Evolutionary conservation across 2,329 filamentous ascomycete species (phyloP).

Genomic region (Penicillium decumbens): DNA sequence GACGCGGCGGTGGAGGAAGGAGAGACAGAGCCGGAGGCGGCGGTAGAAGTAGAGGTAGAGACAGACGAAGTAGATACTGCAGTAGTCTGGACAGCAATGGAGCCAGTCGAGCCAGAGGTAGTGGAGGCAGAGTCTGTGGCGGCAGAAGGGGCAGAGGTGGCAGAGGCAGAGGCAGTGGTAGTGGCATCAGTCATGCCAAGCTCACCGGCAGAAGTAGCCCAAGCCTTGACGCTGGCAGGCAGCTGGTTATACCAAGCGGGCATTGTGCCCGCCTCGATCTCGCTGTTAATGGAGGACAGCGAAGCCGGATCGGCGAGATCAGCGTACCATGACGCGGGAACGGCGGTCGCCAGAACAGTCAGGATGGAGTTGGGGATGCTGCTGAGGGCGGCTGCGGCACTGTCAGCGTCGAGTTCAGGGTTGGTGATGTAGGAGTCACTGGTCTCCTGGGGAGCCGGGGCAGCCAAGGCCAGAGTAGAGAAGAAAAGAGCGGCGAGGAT

Average conservation of each 20-base stretch:
- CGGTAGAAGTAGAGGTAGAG: neutral
- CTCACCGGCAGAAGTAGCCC: conserved; percentile 11
- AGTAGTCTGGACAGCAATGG: conserved; percentile 1
- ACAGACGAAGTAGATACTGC: neutral
- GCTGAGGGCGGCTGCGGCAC: neutral
- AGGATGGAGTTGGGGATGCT: conserved; percentile 21
- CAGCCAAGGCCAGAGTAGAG: conserved; percentile 21
- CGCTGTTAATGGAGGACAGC: conserved; percentile 15
- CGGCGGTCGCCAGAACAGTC: conserved; percentile 23
- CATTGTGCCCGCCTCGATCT: conserved; percentile 18
- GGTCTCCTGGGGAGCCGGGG: conserved; percentile 8
- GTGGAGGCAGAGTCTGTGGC: neutral
- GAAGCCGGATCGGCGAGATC: conserved; percentile 16
- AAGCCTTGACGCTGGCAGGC: conserved; percentile 24
- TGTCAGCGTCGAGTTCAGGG: neutral
- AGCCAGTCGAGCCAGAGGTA: neutral
- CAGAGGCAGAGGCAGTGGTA: neutral
- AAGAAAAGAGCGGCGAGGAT: conserved; percentile 20
- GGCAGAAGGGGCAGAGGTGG: neutral
- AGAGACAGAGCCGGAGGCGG: conserved; percentile 1
- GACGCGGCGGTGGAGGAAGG: conserved; percentile 6
- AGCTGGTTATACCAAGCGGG: conserved; percentile 27
- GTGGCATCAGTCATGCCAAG: neutral
- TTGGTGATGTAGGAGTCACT: neutral
- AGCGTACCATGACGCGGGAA: conserved; percentile 20